Evolutionary conservation across 75 land plant genomes (phyloP).

Genomic region (Cunninghamia lanceolata): DNA sequence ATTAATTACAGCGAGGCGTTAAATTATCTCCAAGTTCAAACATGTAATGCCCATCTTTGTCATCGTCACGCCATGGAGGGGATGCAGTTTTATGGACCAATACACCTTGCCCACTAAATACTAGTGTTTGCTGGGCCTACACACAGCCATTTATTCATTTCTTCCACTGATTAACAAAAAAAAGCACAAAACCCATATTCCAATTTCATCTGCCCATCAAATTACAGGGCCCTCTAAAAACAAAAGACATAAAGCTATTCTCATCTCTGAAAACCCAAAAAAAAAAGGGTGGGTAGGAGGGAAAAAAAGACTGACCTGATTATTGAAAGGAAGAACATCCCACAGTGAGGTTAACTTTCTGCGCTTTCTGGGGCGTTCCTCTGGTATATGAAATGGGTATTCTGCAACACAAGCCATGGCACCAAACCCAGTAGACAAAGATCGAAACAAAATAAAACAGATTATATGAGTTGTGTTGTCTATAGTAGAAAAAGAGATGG

Average conservation of each 20-base stretch:
- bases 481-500: neutral
- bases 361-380: conserved; percentile 41
- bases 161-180: conserved; percentile 23
- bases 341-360: conserved; percentile 31
- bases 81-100: conserved; percentile 32
- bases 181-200: conserved; percentile 3
- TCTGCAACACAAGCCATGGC: conserved; percentile 13
- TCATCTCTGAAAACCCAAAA: neutral
- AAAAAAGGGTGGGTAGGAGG: neutral
- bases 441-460: neutral
- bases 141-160: conserved; percentile 61
- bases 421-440: neutral
- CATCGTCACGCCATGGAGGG: conserved; percentile 90
- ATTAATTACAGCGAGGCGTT: conserved; percentile 91
- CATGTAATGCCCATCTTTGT: conserved; percentile 94
- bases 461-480: neutral
- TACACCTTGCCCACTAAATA: conserved; percentile 61
- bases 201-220: neutral
- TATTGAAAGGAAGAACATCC: conserved; percentile 33
- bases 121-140: conserved; percentile 72
- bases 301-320: conserved; percentile 16
- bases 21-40: conserved; percentile 94
- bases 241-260: neutral
- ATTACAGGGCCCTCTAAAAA: neutral
- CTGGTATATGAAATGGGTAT: neutral